Conservation (phyloP, 768 basidiomycete species). For the Wakefieldia striispora region DNA sequence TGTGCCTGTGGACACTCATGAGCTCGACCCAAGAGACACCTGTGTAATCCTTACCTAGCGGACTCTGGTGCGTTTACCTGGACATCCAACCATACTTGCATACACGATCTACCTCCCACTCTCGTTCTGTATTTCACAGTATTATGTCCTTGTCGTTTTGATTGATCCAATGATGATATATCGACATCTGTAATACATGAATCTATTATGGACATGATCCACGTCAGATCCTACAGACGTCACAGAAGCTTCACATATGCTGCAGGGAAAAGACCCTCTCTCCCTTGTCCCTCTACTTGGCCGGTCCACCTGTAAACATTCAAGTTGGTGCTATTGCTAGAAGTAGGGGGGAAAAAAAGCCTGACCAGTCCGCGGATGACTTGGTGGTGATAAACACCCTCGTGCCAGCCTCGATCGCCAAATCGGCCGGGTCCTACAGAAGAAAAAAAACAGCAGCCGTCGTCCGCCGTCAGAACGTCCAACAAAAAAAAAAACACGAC, state of each 20-base stretch:
- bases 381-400: conserved; percentile 62
- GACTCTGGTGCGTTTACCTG: conserved; percentile 20
- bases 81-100: conserved; percentile 24
- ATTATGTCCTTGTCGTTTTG: conserved; percentile 29
- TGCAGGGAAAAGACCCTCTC: conserved; percentile 62
- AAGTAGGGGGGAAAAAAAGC: not conserved
- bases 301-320: conserved; percentile 60
- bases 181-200: not conserved
- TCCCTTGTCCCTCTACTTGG: conserved; percentile 55
- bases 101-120: conserved; percentile 26
- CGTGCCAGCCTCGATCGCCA: conserved; percentile 54
- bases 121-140: conserved; percentile 32
- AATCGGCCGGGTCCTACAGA: conserved; percentile 64
- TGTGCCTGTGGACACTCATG: conserved; percentile 25
- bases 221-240: not conserved
- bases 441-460: conserved; percentile 2
- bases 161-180: conserved; percentile 16
- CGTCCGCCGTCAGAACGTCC: not conserved
- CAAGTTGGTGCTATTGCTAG: not conserved
- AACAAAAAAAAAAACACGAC: conserved; percentile 2
- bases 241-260: conserved; percentile 65
- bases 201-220: not conserved
- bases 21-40: conserved; percentile 1
- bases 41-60: conserved; percentile 4
- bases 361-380: conserved; percentile 77